These are phyloP conservation scores for Apiospora saccharicola DNA, from an alignment of 2,329 filamentous ascomycete species.

Conservation along the genomic window DNA sequence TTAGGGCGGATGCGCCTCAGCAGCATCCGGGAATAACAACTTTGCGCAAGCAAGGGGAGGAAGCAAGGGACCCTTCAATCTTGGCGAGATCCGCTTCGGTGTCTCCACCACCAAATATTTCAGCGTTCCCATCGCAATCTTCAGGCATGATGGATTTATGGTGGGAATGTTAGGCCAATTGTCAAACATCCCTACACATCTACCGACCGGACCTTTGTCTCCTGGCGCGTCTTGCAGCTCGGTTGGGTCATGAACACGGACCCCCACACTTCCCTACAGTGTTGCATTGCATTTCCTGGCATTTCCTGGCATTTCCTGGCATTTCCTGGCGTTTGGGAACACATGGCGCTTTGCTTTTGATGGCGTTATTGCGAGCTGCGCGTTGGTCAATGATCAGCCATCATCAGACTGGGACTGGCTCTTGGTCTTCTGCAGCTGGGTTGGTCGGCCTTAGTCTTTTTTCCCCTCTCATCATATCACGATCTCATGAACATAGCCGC, in stretches of 20 bases:
- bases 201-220: slow-evolving; percentile 5
- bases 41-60: neutral
- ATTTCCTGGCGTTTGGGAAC: neutral
- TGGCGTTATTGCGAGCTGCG: neutral
- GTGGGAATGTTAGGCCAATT: slow-evolving; percentile 5
- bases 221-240: neutral
- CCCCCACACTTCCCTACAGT: neutral
- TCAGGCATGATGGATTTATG: slow-evolving; percentile 6
- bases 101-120: neutral
- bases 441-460: neutral
- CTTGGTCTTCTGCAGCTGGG: neutral
- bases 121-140: slow-evolving; percentile 6
- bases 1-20: neutral
- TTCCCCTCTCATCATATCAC: neutral
- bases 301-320: neutral
- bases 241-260: neutral
- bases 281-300: neutral
- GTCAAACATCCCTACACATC: neutral
- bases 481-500: neutral
- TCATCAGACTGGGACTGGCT: neutral
- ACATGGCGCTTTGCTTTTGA: slow-evolving; percentile 3
- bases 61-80: slow-evolving; percentile 15
- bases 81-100: slow-evolving; percentile 1
- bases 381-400: neutral
- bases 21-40: slow-evolving; percentile 17